Conservation (phyloP, 2,329 filamentous ascomycete genomes). For the Torrubiellomyces zombiae region DNA sequence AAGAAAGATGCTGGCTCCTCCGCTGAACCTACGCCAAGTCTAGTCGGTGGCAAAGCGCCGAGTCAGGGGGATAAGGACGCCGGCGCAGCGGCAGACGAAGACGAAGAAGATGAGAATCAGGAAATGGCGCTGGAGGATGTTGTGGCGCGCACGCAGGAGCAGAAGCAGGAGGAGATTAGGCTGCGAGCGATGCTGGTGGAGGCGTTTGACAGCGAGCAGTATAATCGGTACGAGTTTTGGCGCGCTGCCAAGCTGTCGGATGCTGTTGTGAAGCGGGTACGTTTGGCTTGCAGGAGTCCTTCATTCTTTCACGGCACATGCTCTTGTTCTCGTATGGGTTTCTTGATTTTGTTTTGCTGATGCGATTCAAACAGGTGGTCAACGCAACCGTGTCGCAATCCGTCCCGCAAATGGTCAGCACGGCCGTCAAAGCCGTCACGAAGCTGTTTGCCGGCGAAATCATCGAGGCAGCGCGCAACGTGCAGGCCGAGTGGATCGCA, state of each 20-base stretch:
- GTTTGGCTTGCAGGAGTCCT: conserved; percentile 13
- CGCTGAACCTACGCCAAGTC: conserved; percentile 26
- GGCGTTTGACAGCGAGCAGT: conserved; percentile 49
- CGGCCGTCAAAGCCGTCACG: conserved; percentile 58
- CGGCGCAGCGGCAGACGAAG: conserved; percentile 41
- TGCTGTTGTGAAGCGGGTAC: conserved; percentile 49
- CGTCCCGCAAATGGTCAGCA: conserved; percentile 54
- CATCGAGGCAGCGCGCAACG: conserved; percentile 52
- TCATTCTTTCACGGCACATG: too few relatives aligned
- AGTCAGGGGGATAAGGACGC: conserved; percentile 27
- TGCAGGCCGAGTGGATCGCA: conserved; percentile 56
- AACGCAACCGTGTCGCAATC: conserved; percentile 71
- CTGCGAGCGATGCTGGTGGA: conserved; percentile 44
- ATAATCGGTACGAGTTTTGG: conserved; percentile 54
- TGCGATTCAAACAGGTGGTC: conserved; percentile 35
- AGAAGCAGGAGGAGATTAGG: conserved; percentile 45
- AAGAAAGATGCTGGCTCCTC: conserved; percentile 33
- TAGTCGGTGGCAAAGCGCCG: conserved; percentile 22
- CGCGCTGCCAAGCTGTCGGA: conserved; percentile 52
- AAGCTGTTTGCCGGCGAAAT: conserved; percentile 66
- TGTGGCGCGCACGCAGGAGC: conserved; percentile 46
- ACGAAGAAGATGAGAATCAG: conserved; percentile 38
- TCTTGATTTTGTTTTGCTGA: not conserved
- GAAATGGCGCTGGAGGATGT: conserved; percentile 41
- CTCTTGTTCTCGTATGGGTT: too few relatives aligned